A percentile compares a stretch with the other conserved stretches of the same genome.
Evolutionary conservation across 768 basidiomycete genomes (phyloP).

Genomic region (Leccinum longicurvipes): DNA sequence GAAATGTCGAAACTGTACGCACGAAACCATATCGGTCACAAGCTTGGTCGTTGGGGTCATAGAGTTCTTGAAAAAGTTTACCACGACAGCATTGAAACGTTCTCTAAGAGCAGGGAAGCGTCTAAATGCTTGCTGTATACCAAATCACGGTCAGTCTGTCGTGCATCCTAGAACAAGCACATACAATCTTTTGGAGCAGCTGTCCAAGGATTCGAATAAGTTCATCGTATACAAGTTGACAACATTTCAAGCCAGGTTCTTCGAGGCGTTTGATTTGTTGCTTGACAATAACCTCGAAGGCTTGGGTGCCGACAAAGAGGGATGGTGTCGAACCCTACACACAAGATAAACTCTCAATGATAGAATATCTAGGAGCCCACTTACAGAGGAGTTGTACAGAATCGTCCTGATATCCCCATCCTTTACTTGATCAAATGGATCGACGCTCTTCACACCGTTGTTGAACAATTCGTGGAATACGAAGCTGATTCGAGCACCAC

Average conservation of each 20-base stretch:
- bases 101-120: conserved; percentile 96
- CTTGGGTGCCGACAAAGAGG: conserved; percentile 93
- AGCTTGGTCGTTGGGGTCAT: conserved; percentile 96
- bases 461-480: conserved; percentile 99
- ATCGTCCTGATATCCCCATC: conserved; percentile 96
- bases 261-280: conserved; percentile 97
- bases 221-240: conserved; percentile 94
- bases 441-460: conserved; percentile 91
- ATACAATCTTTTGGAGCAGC: conserved; percentile 82
- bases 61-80: conserved; percentile 92
- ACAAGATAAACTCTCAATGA: neutral
- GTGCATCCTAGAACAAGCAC: conserved; percentile 23
- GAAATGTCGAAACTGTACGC: conserved; percentile 32
- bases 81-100: conserved; percentile 92
- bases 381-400: conserved; percentile 94
- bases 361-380: conserved; percentile 27
- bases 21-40: conserved; percentile 90
- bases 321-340: conserved; percentile 89
- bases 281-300: conserved; percentile 98
- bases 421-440: conserved; percentile 98
- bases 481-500: conserved; percentile 97
- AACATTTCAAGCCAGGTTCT: conserved; percentile 91
- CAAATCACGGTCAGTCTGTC: conserved; percentile 1
- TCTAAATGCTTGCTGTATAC: conserved; percentile 83
- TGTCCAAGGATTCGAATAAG: conserved; percentile 94